phyloP scores from a whole-genome alignment of 192 early-diverging fungal genomes.

The Diversispora epigaea region DNA sequence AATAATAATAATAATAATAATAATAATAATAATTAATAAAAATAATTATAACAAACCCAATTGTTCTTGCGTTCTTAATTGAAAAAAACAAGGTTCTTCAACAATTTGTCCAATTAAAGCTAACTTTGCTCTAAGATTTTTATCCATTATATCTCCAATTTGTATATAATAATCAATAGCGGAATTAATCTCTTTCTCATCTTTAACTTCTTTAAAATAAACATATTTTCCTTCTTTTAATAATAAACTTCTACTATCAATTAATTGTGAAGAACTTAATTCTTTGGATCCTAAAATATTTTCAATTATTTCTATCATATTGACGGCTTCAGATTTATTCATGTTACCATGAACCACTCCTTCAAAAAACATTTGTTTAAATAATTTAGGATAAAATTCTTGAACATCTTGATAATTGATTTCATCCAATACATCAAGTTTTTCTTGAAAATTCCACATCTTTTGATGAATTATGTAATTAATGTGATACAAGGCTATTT shows the following conservation, averaged over 20 bases:
- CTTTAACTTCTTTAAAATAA: conserved; percentile 60
- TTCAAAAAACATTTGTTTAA: conserved; percentile 71
- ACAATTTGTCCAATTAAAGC: conserved; percentile 78
- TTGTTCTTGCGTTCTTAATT: conserved; percentile 90
- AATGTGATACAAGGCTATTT: conserved; percentile 75
- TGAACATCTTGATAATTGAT: conserved; percentile 74
- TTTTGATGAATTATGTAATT: conserved; percentile 73
- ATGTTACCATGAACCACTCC: conserved; percentile 90
- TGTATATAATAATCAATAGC: conserved; percentile 85
- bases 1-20: neutral
- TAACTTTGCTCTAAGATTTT: conserved; percentile 61
- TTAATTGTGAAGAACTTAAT: conserved; percentile 56
- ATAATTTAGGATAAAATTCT: conserved; percentile 71
- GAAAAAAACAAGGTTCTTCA: conserved; percentile 89
- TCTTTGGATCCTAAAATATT: conserved; percentile 59
- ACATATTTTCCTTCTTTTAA: conserved; percentile 52
- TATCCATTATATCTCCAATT: conserved; percentile 70
- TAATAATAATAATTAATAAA: neutral
- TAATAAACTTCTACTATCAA: conserved; percentile 55
- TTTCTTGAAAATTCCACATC: conserved; percentile 79
- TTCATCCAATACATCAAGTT: conserved; percentile 66
- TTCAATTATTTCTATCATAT: conserved; percentile 59
- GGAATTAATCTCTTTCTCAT: conserved; percentile 83
- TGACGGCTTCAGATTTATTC: conserved; percentile 62
- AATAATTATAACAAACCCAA: conserved; percentile 50